These are phyloP conservation scores for Ustilago bromivora DNA, from an alignment of 1,284 basidiomycete species.

Conservation along the genomic window DNA sequence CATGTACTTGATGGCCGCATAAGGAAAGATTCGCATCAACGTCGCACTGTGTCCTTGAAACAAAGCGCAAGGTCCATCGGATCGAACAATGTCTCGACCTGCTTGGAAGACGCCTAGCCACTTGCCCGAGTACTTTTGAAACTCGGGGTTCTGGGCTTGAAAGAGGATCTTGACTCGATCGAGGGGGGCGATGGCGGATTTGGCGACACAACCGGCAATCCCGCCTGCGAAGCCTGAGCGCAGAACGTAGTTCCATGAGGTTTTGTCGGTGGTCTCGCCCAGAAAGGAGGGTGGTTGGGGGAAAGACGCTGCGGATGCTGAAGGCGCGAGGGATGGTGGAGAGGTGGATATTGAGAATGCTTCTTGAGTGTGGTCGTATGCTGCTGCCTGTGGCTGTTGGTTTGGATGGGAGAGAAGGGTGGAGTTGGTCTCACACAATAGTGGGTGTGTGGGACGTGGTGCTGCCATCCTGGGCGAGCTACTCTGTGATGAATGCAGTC, in stretches of 20 bases:
- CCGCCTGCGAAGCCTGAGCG: constrained; percentile 90
- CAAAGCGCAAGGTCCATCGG: constrained; percentile 81
- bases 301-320: not conserved
- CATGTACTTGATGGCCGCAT: constrained; percentile 98
- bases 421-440: constrained; percentile 50
- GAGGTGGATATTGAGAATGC: constrained; percentile 27
- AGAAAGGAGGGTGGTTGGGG: constrained; percentile 18
- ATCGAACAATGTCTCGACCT: constrained; percentile 80
- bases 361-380: constrained; percentile 24
- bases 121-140: constrained; percentile 85
- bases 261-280: constrained; percentile 72
- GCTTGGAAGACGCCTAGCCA: constrained; percentile 89
- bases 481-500: not conserved
- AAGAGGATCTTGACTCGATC: constrained; percentile 99
- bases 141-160: constrained; percentile 96
- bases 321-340: not conserved
- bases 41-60: constrained; percentile 97
- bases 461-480: constrained; percentile 21
- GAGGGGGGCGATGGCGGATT: constrained; percentile 94
- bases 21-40: constrained; percentile 82
- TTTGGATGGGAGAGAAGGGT: not conserved
- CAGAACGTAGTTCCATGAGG: constrained; percentile 79
- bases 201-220: constrained; percentile 92
- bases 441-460: constrained; percentile 42
- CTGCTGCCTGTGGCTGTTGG: constrained; percentile 29